Base-by-base conservation (phyloP, 2,329 filamentous ascomycete species). In the Westerdykella sp. region DNA sequence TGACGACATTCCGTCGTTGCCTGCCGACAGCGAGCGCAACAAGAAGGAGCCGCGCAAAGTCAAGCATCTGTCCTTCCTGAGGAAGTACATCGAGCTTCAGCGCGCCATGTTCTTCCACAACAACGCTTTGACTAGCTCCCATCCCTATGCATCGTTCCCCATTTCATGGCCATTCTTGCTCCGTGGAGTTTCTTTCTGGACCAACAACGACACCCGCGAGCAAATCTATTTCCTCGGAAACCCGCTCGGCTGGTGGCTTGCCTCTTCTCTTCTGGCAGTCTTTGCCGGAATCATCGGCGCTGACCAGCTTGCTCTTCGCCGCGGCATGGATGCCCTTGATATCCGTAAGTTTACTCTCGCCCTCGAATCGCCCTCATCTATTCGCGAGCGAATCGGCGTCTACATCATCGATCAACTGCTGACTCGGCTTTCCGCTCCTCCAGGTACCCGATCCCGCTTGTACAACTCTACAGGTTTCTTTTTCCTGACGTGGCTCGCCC, bases 381-480 rank as follows among this genome's bases (percentile, higher is more conserved):
- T 41, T 39, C 18, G 41, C 16, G 39, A 30, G 37, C 16, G 18
- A 15, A n/a, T 41, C 32, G 21, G 16, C 12, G 11, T 37, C 14
- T 14, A 14, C n/a, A 3, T 34, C 34, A 12, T 41, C n/a, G 12
- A 34, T 22, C 30, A 15, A 13, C 10, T 40, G n/a, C 42, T 46
- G 34, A 48, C 39, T 73, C 62, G 73, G 60, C 37, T 16, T 47
- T 43, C 37, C 35, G 48, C 38, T 32, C 39, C 38, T 32, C 39
- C 62, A 85, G 89, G 89, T 53, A 89, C 93, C 23, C 90, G 93
- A 53, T 90, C 87, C 18, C 89, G 90, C 51, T 78, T 98, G 39
- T 98, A 98, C 73, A 97, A 97, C 76, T 96, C 89, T 42, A 97
- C 93, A 1, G 93, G 93, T 18, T 98, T 98, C 79, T 94, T 98